Conservation (phyloP, 371 early-diverging fungal species). For the Mucor lusitanicus region DNA sequence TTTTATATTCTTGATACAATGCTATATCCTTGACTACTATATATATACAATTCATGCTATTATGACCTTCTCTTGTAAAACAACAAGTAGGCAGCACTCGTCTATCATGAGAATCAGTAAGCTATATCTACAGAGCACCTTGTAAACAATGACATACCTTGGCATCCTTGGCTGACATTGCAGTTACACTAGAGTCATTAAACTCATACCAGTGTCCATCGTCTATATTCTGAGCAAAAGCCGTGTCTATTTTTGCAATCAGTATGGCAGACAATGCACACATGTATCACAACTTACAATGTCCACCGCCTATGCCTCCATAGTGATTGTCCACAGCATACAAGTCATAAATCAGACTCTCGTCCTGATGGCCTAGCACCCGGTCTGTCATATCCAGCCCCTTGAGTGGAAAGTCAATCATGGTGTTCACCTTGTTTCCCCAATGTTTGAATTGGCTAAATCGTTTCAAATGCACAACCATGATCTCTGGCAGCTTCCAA, state of each 20-base stretch:
- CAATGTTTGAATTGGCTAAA: conserved; percentile 64
- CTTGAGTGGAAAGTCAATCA: conserved; percentile 64
- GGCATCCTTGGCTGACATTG: conserved; percentile 50
- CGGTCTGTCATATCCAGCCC: conserved; percentile 39
- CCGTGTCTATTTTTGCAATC: conserved; percentile 65
- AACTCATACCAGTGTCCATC: conserved; percentile 82
- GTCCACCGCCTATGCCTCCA: conserved; percentile 91
- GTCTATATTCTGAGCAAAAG: conserved; percentile 77
- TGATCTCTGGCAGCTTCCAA: conserved; percentile 54
- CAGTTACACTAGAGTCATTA: conserved; percentile 80
- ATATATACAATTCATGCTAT: neutral
- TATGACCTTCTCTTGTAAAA: conserved; percentile 25
- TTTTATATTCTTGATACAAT: no score
- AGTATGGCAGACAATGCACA: neutral
- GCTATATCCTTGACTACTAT: no score
- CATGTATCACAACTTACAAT: conserved; percentile 58
- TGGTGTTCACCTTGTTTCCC: conserved; percentile 61
- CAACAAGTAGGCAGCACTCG: conserved; percentile 78
- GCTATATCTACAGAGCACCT: conserved; percentile 20
- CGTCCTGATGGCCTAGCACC: conserved; percentile 19
- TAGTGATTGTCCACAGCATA: conserved; percentile 90
- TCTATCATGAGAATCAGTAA: neutral
- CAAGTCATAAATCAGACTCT: conserved; percentile 74
- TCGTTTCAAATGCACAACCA: conserved; percentile 70
- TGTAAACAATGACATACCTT: conserved; percentile 41